Conservation (phyloP, 108 stramenopile genomes). For the Cyclotella cryptica region DNA sequence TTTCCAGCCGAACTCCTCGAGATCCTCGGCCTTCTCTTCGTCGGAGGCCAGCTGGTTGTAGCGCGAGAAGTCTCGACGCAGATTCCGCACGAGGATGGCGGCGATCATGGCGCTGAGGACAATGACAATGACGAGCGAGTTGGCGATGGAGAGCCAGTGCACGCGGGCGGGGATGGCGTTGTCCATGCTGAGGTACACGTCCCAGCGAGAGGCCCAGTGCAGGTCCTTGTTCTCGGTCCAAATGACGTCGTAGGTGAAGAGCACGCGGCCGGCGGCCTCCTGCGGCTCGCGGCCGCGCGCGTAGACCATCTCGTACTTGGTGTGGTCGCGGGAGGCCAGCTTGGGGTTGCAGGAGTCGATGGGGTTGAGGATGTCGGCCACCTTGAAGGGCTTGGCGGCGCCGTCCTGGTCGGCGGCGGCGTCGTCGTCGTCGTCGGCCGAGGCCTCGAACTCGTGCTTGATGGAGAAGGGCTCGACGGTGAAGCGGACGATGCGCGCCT, state of each 20-base stretch:
- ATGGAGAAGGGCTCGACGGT: constrained; percentile 96
- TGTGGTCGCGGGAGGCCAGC: constrained; percentile 54
- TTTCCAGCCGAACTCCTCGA: constrained; percentile 99
- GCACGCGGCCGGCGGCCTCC: constrained; percentile 77
- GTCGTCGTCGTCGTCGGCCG: constrained; percentile 57
- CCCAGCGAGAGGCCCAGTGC: constrained; percentile 98
- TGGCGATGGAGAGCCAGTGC: constrained; percentile 96
- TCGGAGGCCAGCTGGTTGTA: constrained; percentile 93
- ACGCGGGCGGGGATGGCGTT: constrained; percentile 91
- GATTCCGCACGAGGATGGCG: constrained; percentile 91
- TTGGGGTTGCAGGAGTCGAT: constrained; percentile 71
- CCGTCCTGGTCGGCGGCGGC: constrained; percentile 32
- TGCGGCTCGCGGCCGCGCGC: constrained; percentile 66
- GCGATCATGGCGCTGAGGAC: constrained; percentile 96
- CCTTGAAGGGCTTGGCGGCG: constrained; percentile 44
- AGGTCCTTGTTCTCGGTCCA: constrained; percentile 86
- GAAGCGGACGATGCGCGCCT: constrained; percentile 93
- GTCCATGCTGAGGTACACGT: constrained; percentile 96
- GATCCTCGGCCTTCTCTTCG: constrained; percentile 94
- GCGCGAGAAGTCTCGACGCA: constrained; percentile 83
- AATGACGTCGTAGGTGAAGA: constrained; percentile 96
- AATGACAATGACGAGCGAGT: constrained; percentile 93
- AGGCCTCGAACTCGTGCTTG: constrained; percentile 86
- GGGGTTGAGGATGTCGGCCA: constrained; percentile 76
- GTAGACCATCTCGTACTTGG: constrained; percentile 85